Evolutionary conservation across 192 early-diverging fungal genomes (phyloP).

Genomic region (Cetraspora pellucida): DNA sequence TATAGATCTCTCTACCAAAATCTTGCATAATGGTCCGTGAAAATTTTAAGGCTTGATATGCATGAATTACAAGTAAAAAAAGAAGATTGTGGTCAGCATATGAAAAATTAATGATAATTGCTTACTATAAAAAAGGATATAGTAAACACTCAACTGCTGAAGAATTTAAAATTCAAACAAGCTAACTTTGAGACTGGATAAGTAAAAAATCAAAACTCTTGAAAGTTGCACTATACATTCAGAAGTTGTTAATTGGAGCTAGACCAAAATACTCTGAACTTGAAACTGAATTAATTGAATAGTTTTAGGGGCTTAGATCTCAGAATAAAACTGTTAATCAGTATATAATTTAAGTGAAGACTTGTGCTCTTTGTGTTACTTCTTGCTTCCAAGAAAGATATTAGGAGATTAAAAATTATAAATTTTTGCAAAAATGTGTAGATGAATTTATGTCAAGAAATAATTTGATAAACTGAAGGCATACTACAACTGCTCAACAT

Average conservation of each 20-base stretch:
- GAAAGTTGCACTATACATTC: background rate
- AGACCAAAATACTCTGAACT: background rate
- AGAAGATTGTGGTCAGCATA: background rate
- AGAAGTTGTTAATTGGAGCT: background rate
- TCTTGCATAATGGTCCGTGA: background rate
- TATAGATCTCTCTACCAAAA: too few species aligned
- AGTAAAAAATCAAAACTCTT: background rate
- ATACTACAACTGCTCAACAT: background rate
- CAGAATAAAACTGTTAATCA: background rate
- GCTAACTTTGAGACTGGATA: background rate
- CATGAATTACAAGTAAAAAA: background rate
- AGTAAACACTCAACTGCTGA: background rate
- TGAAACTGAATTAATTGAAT: background rate
- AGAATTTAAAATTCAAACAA: slow-evolving; percentile 3
- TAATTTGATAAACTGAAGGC: background rate
- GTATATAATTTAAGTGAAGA: background rate
- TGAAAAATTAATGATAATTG: background rate
- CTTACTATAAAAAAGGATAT: background rate
- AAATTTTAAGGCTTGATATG: background rate
- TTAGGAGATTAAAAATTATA: background rate
- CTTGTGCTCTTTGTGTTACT: background rate
- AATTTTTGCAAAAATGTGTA: background rate
- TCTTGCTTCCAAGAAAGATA: background rate
- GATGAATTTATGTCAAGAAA: background rate
- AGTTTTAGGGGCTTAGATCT: background rate